phyloP scores from a whole-genome alignment of 75 land plant genomes.

The Azolla pinnata region DNA sequence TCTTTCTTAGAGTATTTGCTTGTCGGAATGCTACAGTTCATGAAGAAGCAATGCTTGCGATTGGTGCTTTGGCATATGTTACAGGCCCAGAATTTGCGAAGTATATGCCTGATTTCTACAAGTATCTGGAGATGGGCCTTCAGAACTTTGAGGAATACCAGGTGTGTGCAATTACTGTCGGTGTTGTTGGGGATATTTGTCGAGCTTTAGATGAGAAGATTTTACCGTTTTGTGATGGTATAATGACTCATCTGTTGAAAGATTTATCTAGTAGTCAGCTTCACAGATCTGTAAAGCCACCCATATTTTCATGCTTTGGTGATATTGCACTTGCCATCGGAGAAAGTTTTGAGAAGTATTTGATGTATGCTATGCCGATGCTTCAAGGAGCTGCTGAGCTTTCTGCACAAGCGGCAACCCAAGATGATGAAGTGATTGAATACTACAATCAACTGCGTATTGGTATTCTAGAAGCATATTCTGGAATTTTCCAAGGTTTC shows the following conservation, averaged over 20 bases:
- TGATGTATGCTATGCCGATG: slow-evolving; percentile 92
- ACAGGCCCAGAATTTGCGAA: slow-evolving; percentile 71
- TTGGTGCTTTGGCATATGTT: slow-evolving; percentile 87
- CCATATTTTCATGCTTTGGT: slow-evolving; percentile 92
- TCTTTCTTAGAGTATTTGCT: slow-evolving; percentile 74
- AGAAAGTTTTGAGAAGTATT: slow-evolving; percentile 78
- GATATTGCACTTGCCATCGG: slow-evolving; percentile 94
- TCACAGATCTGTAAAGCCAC: slow-evolving; percentile 90
- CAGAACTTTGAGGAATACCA: slow-evolving; percentile 95
- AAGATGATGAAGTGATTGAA: slow-evolving; percentile 81
- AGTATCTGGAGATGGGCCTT: slow-evolving; percentile 87
- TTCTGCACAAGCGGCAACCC: slow-evolving; percentile 42
- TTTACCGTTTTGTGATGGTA: slow-evolving; percentile 82
- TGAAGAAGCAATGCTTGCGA: slow-evolving; percentile 95
- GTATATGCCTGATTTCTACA: slow-evolving; percentile 83
- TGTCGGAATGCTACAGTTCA: slow-evolving; percentile 85
- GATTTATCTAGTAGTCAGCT: slow-evolving; percentile 79
- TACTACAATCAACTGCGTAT: slow-evolving; percentile 78
- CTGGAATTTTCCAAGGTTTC: slow-evolving; percentile 93
- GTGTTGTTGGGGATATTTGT: slow-evolving; percentile 89
- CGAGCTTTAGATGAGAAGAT: slow-evolving; percentile 84
- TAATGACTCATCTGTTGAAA: slow-evolving; percentile 91
- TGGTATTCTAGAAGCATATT: slow-evolving; percentile 94
- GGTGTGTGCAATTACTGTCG: slow-evolving; percentile 85
- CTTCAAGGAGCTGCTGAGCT: slow-evolving; percentile 90